These are phyloP conservation scores for Ogataea trehaloabstinens DNA, from an alignment of 805 yeast genomes.

Conservation along the genomic window DNA sequence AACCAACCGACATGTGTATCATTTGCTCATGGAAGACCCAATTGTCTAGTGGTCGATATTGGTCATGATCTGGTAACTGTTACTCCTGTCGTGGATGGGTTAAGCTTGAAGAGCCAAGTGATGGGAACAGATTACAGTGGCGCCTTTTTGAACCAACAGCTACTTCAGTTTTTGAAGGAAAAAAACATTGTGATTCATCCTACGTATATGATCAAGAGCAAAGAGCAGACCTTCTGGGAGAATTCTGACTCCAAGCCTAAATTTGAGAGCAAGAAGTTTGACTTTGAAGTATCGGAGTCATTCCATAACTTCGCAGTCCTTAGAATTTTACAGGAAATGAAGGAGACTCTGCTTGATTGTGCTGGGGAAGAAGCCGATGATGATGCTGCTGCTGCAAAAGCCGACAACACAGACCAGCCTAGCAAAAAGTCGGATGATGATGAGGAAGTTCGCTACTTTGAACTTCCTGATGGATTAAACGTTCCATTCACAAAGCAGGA, in stretches of 20 bases:
- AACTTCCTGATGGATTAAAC: slow-evolving; percentile 74
- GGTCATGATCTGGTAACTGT: slow-evolving; percentile 79
- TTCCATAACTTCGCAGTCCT: slow-evolving; percentile 56
- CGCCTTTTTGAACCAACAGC: slow-evolving; percentile 54
- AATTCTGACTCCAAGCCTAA: slow-evolving; percentile 19
- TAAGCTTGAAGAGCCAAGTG: slow-evolving; percentile 67
- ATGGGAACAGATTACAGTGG: slow-evolving; percentile 77
- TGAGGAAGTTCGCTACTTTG: slow-evolving; percentile 50
- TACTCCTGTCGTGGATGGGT: slow-evolving; percentile 82
- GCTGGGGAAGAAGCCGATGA: slow-evolving; percentile 32
- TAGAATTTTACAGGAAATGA: slow-evolving; percentile 65
- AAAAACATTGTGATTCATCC: slow-evolving; percentile 38
- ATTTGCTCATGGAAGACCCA: slow-evolving; percentile 85
- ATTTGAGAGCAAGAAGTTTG: slow-evolving; percentile 29
- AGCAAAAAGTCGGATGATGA: slow-evolving; percentile 23
- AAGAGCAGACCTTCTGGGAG: slow-evolving; percentile 34
- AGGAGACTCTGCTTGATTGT: slow-evolving; percentile 61
- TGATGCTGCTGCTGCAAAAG: slow-evolving; percentile 11
- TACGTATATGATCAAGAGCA: slow-evolving; percentile 50
- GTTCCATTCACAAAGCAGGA: slow-evolving; percentile 54
- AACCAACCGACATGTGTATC: slow-evolving; percentile 85
- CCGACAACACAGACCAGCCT: slow-evolving; percentile 26
- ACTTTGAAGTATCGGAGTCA: slow-evolving; percentile 43
- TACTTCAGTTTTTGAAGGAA: slow-evolving; percentile 39
- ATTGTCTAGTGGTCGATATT: slow-evolving; percentile 79